A percentile compares a stretch with the other conserved stretches of the same genome.
Conservation (phyloP, 345 rosid species). For the Rhizophora mangle region DNA sequence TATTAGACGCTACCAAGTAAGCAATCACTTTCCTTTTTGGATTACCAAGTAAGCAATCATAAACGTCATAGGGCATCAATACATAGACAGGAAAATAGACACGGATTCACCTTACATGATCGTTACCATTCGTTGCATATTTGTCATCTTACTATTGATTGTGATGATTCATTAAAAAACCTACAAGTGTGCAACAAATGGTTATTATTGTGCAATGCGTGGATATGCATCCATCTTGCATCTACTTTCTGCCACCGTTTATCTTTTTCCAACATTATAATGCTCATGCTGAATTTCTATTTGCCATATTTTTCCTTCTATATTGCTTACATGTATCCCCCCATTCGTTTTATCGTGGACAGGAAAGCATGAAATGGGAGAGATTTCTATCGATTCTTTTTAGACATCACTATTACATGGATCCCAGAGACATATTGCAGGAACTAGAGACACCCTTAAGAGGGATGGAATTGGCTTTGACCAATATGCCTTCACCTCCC, state of each 20-base stretch:
- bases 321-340: neutral
- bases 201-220: too few relatives aligned
- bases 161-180: too few relatives aligned
- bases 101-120: too few relatives aligned
- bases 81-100: too few relatives aligned
- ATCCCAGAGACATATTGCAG: conserved; percentile 46
- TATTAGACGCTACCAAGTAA: conserved; percentile 60
- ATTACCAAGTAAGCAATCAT: neutral
- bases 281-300: neutral
- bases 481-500: conserved; percentile 37
- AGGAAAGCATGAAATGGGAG: conserved; percentile 90
- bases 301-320: neutral
- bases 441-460: conserved; percentile 56
- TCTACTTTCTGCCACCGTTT: too few relatives aligned
- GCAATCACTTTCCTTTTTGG: neutral
- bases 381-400: conserved; percentile 52
- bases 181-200: too few relatives aligned
- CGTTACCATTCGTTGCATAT: too few relatives aligned
- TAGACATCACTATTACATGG: conserved; percentile 34
- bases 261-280: too few relatives aligned
- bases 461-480: conserved; percentile 80
- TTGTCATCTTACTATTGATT: too few relatives aligned
- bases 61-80: too few relatives aligned
- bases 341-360: conserved; percentile 3
- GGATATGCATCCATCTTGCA: too few relatives aligned